Conservation (phyloP, 495 filamentous ascomycete genomes). For the Tuber umbilicatum region DNA sequence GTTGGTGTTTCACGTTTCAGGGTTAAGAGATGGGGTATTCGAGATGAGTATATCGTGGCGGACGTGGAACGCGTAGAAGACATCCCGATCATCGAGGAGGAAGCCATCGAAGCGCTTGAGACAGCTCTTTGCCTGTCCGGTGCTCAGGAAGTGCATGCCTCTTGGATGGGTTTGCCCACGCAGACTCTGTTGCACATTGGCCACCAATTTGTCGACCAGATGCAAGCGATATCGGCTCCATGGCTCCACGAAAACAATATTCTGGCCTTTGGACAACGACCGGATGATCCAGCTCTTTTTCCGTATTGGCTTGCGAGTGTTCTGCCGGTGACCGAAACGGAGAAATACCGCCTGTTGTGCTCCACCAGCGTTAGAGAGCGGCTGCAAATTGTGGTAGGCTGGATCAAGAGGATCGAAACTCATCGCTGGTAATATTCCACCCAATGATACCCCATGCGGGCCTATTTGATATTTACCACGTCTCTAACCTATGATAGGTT, state of each 20-base stretch:
- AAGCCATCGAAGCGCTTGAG: conserved; percentile 47
- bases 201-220: conserved; percentile 60
- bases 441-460: conserved; percentile 10
- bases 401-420: conserved; percentile 67
- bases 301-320: conserved; percentile 89
- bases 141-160: conserved; percentile 39
- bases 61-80: conserved; percentile 69
- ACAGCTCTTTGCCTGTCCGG: conserved; percentile 21
- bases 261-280: conserved; percentile 67
- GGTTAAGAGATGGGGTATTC: conserved; percentile 54
- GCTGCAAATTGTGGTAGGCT: conserved; percentile 67
- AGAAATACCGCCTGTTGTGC: conserved; percentile 68
- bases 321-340: conserved; percentile 64
- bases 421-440: conserved; percentile 59
- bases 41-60: conserved; percentile 73
- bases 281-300: conserved; percentile 66
- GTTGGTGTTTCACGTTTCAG: conserved; percentile 69
- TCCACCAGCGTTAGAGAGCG: conserved; percentile 71
- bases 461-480: conserved; percentile 15
- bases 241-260: conserved; percentile 69
- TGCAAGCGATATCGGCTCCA: conserved; percentile 57
- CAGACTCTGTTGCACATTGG: conserved; percentile 58
- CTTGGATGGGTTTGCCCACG: conserved; percentile 57
- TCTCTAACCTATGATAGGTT: conserved; percentile 32
- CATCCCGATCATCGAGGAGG: conserved; percentile 72